phyloP scores from a whole-genome alignment of 1,139 yeast species.

The Candida buenavistaensis region DNA sequence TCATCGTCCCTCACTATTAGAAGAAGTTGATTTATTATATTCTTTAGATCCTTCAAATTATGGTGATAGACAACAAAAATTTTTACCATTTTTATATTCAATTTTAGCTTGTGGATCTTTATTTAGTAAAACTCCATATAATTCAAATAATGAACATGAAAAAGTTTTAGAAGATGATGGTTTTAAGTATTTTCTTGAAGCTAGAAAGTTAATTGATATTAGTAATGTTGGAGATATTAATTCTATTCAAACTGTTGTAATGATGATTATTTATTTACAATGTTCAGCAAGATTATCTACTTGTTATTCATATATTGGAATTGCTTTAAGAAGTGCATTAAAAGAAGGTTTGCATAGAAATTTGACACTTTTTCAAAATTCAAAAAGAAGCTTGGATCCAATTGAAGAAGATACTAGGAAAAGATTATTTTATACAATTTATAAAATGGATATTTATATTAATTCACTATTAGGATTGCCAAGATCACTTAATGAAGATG shows the following conservation, averaged over 20 bases:
- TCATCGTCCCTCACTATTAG: slow-evolving; percentile 78
- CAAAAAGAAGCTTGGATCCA: slow-evolving; percentile 60
- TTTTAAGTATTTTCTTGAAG: slow-evolving; percentile 78
- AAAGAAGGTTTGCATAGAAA: slow-evolving; percentile 88
- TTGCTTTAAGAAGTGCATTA: slow-evolving; percentile 82
- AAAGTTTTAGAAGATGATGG: slow-evolving; percentile 66
- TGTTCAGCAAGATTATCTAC: slow-evolving; percentile 89
- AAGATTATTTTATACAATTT: slow-evolving; percentile 83
- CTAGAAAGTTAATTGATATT: slow-evolving; percentile 70
- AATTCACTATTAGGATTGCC: slow-evolving; percentile 91
- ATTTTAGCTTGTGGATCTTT: slow-evolving; percentile 65
- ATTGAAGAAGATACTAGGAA: slow-evolving; percentile 85
- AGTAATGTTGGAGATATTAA: slow-evolving; percentile 49
- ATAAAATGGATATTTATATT: slow-evolving; percentile 88
- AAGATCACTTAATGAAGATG: slow-evolving; percentile 70
- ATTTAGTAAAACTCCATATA: slow-evolving; percentile 50
- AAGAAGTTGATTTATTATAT: slow-evolving; percentile 47
- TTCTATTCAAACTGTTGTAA: slow-evolving; percentile 67
- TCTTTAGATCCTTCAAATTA: slow-evolving; percentile 70
- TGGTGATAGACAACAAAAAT: slow-evolving; percentile 71
- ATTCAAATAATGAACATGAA: slow-evolving; percentile 38
- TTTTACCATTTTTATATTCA: slow-evolving; percentile 73
- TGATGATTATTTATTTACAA: slow-evolving; percentile 76
- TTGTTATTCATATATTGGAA: slow-evolving; percentile 91
- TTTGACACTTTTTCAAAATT: slow-evolving; percentile 52